These are phyloP conservation scores for Venturia oleaginea DNA, from an alignment of 2,329 filamentous ascomycete species.

Conservation along the genomic window DNA sequence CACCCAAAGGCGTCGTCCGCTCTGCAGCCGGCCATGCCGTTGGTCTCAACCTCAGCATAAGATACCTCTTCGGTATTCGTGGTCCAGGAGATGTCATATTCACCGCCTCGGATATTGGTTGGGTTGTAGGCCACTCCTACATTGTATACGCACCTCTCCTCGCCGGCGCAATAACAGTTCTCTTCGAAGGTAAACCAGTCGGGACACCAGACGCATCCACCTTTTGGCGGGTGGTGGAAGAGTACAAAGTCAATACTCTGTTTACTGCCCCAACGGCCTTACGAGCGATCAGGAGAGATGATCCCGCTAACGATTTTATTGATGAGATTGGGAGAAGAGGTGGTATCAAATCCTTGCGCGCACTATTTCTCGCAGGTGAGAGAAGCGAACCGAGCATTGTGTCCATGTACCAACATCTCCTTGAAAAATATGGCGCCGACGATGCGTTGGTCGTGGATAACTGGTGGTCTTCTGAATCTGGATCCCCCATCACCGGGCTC, in stretches of 20 bases:
- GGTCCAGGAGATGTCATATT: slow-evolving; percentile 78
- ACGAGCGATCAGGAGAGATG: slow-evolving; percentile 77
- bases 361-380: slow-evolving; percentile 80
- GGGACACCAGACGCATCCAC: slow-evolving; percentile 80
- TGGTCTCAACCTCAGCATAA: slow-evolving; percentile 70
- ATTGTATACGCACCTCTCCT: slow-evolving; percentile 85
- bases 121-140: slow-evolving; percentile 73
- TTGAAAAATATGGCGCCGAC: slow-evolving; percentile 55
- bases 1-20: slow-evolving; percentile 74
- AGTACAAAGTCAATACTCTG: slow-evolving; percentile 74
- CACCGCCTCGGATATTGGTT: slow-evolving; percentile 79
- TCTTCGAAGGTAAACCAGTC: slow-evolving; percentile 91
- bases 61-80: slow-evolving; percentile 72
- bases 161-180: slow-evolving; percentile 72
- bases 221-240: slow-evolving; percentile 79
- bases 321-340: slow-evolving; percentile 54
- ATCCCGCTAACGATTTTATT: slow-evolving; percentile 63
- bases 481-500: slow-evolving; percentile 58
- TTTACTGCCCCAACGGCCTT: slow-evolving; percentile 85
- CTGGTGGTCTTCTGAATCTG: slow-evolving; percentile 66
- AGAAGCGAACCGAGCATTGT: slow-evolving; percentile 82
- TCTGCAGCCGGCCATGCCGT: slow-evolving; percentile 83
- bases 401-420: slow-evolving; percentile 66
- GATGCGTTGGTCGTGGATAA: slow-evolving; percentile 59
- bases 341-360: slow-evolving; percentile 62